Evolutionary conservation across 164 flowering plant genomes (phyloP).

Genomic region (Paratinospora sagittata): DNA sequence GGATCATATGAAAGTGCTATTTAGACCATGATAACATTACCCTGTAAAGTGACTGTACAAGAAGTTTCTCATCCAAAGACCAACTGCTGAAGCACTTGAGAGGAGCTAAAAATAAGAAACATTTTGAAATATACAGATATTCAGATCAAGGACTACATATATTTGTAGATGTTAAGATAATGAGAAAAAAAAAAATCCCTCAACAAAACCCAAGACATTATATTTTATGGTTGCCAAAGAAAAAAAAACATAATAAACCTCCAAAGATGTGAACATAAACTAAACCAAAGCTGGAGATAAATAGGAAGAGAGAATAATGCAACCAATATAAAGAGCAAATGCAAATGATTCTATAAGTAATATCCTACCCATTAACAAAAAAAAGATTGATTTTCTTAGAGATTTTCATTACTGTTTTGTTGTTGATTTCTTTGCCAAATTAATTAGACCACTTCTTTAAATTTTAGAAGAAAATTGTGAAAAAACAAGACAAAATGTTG

Average conservation of each 20-base stretch:
- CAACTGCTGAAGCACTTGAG: constrained; percentile 74
- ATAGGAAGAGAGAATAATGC: too few relatives aligned
- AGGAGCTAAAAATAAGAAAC: constrained; percentile 36
- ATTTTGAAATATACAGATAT: not conserved
- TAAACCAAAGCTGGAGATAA: too few relatives aligned
- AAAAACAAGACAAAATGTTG: too few relatives aligned
- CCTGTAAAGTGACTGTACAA: constrained; percentile 83
- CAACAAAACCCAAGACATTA: not conserved
- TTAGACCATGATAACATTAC: constrained; percentile 23
- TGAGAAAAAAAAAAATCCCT: too few relatives aligned
- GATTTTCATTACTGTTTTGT: too few relatives aligned
- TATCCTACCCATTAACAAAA: not conserved
- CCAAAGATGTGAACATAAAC: too few relatives aligned
- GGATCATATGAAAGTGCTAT: not conserved
- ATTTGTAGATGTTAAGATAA: not conserved
- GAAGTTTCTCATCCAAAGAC: constrained; percentile 83
- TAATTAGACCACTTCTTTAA: too few relatives aligned
- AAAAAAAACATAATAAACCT: not conserved
- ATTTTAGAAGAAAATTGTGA: too few relatives aligned
- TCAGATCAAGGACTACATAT: not conserved
- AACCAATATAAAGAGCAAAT: too few relatives aligned
- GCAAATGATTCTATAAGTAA: not conserved
- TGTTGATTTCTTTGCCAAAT: too few relatives aligned
- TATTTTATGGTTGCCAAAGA: not conserved
- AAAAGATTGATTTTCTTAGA: not conserved